Percentiles rank a stretch among this genome's conserved stretches.
Conservation (phyloP, 345 rosid species). For the Brassica rapa region DNA sequence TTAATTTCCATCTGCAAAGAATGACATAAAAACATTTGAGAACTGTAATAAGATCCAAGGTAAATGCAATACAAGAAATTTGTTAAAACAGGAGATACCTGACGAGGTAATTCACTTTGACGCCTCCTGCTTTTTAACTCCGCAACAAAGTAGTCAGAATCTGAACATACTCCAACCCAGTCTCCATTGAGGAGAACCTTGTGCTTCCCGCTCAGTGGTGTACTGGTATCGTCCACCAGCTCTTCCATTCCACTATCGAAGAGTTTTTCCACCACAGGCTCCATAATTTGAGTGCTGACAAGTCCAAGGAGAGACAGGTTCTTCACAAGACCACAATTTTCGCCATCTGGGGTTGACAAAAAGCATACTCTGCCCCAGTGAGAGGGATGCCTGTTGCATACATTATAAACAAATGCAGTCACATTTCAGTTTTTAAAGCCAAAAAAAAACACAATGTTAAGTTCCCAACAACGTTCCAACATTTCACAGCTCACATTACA, state of each 20-base stretch:
- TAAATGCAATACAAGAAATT: constrained; percentile 5
- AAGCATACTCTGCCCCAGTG: constrained; percentile 98
- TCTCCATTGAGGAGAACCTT: constrained; percentile 87
- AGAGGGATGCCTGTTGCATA: constrained; percentile 73
- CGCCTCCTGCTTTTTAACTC: constrained; percentile 63
- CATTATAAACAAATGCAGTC: constrained; percentile 6
- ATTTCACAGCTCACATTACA: not conserved
- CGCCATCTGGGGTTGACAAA: constrained; percentile 94
- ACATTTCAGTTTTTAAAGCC: not conserved
- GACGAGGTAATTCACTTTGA: constrained; percentile 56
- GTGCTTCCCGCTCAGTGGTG: constrained; percentile 49
- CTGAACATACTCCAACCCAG: constrained; percentile 78
- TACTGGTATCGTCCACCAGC: constrained; percentile 54
- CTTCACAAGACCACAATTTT: constrained; percentile 97
- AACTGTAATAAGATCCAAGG: not conserved
- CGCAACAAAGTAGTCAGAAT: constrained; percentile 58
- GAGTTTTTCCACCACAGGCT: constrained; percentile 50
- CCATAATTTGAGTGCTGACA: constrained; percentile 56
- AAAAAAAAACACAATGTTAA: not conserved
- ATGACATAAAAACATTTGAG: not conserved
- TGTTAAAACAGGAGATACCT: constrained; percentile 49
- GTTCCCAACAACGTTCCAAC: not conserved
- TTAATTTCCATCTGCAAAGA: constrained; percentile 77
- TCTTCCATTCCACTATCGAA: constrained; percentile 70
- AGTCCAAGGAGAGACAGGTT: constrained; percentile 81